Conservation (phyloP, 306 rosid genomes). For the Sesbania bispinosa region DNA sequence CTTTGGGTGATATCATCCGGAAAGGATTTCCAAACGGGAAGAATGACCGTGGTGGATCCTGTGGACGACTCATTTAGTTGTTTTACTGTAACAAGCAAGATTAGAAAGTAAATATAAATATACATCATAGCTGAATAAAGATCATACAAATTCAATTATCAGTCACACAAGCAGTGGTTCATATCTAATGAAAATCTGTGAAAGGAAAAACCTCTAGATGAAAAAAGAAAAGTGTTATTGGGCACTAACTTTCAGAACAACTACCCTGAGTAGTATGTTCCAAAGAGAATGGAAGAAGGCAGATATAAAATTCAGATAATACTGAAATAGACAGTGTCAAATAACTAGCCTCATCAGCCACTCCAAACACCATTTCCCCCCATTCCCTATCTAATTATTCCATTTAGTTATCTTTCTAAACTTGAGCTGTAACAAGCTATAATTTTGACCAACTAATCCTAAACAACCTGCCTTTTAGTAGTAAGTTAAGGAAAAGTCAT, state of each 20-base stretch:
- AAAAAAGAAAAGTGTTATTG: background rate
- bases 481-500: background rate
- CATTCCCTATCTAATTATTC: background rate
- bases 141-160: background rate
- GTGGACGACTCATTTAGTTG: slow-evolving; percentile 69
- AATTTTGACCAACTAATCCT: background rate
- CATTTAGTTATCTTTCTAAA: background rate
- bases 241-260: background rate
- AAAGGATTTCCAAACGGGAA: slow-evolving; percentile 91
- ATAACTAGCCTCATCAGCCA: background rate
- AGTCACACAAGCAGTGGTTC: slow-evolving; percentile 6
- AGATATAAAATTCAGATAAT: background rate
- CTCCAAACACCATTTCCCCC: background rate
- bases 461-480: background rate
- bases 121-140: slow-evolving; percentile 4
- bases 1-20: slow-evolving; percentile 55
- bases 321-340: background rate
- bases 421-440: background rate
- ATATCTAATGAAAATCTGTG: background rate
- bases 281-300: background rate
- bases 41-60: slow-evolving; percentile 67
- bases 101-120: background rate
- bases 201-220: background rate
- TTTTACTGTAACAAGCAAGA: slow-evolving; percentile 36
- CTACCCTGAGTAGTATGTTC: background rate